These are phyloP conservation scores for Talaromyces funiculosus DNA, from an alignment of 2,329 filamentous ascomycete genomes.

Conservation along the genomic window DNA sequence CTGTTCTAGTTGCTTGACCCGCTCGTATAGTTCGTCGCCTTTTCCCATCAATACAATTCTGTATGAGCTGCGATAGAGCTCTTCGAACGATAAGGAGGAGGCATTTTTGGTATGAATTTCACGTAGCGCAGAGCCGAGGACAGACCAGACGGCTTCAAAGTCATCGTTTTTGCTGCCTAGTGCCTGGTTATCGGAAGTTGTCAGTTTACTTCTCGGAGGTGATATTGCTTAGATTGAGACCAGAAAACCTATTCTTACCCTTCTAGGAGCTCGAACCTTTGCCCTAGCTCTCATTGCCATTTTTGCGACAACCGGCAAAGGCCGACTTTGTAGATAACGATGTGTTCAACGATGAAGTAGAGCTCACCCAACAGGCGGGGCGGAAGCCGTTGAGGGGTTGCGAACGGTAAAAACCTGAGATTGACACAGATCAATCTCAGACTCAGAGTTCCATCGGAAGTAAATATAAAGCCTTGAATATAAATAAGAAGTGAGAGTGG, in stretches of 20 bases:
- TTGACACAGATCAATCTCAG: slow-evolving; percentile 8
- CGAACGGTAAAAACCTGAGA: slow-evolving; percentile 5
- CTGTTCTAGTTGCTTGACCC: slow-evolving; percentile 74
- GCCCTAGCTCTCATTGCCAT: slow-evolving; percentile 53
- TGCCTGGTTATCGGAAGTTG: slow-evolving; percentile 41
- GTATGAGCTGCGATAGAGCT: slow-evolving; percentile 89
- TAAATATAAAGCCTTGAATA: not conserved
- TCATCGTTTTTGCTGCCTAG: slow-evolving; percentile 58
- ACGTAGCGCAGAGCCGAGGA: slow-evolving; percentile 67
- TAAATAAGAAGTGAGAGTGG: not conserved
- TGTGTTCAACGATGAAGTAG: not conserved
- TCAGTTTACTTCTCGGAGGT: not conserved
- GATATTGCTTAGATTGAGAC: not conserved
- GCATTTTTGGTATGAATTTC: slow-evolving; percentile 93
- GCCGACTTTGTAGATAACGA: not conserved
- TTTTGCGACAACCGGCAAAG: slow-evolving; percentile 14
- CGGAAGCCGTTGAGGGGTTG: not conserved
- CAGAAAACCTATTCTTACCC: slow-evolving; percentile 45
- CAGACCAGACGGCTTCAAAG: slow-evolving; percentile 80
- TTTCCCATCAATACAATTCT: slow-evolving; percentile 88
- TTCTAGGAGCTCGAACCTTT: slow-evolving; percentile 62
- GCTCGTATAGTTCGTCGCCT: slow-evolving; percentile 72
- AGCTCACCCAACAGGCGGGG: slow-evolving; percentile 11
- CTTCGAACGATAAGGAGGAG: slow-evolving; percentile 85
- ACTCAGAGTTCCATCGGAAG: not conserved